Base-by-base conservation (phyloP, 2,329 filamentous ascomycete species). In the Penicillium brasilianum region DNA sequence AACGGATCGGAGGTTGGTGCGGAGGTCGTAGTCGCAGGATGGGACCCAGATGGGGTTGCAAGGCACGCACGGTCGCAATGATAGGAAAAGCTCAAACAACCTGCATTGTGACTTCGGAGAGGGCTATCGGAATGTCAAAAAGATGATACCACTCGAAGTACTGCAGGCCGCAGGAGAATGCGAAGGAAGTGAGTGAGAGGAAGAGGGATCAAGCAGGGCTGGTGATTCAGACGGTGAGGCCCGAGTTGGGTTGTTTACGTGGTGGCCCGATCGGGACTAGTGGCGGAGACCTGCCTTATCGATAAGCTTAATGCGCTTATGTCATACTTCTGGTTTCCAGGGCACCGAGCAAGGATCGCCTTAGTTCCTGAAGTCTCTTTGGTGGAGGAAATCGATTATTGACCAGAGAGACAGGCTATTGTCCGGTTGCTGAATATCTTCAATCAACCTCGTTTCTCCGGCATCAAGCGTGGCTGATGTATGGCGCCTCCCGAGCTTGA, bases 211-310 rank as follows among this genome's bases (percentile, higher is more conserved):
- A 48, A 57, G 59, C 56, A 58, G 61, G 62, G 52, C 36, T n/a
- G 28, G 60, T 56, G 57, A 49, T 62, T 66, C 60, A 59, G 64
- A 71, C 72, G 73, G 73, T 75, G 74, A 76, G 72, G 72, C 73
- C 74, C 71, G 70, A 76, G 59, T 62, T 63, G 69, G 64, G 71
- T 71, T 74, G 76, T 78, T 79, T 78, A 78, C 75, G 65, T 72
- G 67, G 65, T 68, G 62, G 25, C 74, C 68, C 46, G 22, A 74
- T 77, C 56, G 37, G 76, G 77, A 59, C 69, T 78, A 78, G 77
- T 63, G 70, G 30, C 20, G 52, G 63, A 49, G 54, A 44, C 20
- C 10, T 32, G 36, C 14, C 66, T 76, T 78, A 78, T 78, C 76
- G 76, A 78, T 78, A 78, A 78, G 75, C 75, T 77, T 77, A 76